These are phyloP conservation scores for Phialocephala sp. DNA, from an alignment of 2,329 filamentous ascomycete genomes.

Conservation along the genomic window DNA sequence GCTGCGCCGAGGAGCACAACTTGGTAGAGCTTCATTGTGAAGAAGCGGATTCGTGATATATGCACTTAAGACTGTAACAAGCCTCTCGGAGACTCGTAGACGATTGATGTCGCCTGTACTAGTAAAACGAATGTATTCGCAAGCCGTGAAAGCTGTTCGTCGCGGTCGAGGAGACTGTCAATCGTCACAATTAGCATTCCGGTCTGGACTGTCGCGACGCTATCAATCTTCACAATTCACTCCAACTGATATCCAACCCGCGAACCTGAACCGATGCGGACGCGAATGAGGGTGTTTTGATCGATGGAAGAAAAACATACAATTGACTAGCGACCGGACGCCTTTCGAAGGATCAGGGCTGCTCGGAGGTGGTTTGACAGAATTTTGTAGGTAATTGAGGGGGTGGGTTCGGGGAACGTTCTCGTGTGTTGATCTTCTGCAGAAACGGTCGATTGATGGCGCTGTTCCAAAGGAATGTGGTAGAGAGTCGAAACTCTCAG, in stretches of 20 bases:
- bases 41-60: conserved; percentile 41
- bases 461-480: conserved; percentile 47
- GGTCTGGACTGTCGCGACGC: conserved; percentile 10
- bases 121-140: conserved; percentile 27
- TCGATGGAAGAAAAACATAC: conserved; percentile 22
- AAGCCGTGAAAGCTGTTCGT: conserved; percentile 22
- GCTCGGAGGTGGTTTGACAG: not conserved
- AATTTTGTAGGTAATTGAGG: conserved; percentile 15
- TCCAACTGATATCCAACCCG: conserved; percentile 2
- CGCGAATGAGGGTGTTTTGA: not conserved
- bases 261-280: not conserved
- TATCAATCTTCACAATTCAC: not conserved
- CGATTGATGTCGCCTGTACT: conserved; percentile 10
- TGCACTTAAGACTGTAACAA: conserved; percentile 31
- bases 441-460: conserved; percentile 10
- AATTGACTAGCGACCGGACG: conserved; percentile 31
- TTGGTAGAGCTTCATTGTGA: conserved; percentile 44
- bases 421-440: conserved; percentile 13
- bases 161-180: conserved; percentile 25
- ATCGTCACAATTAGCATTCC: conserved; percentile 33
- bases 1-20: conserved; percentile 45
- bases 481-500: conserved; percentile 44
- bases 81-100: conserved; percentile 32
- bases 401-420: conserved; percentile 2
- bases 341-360: conserved; percentile 5